phyloP scores from a whole-genome alignment of 2,329 filamentous ascomycete species.

The Leptographium lundbergii region DNA sequence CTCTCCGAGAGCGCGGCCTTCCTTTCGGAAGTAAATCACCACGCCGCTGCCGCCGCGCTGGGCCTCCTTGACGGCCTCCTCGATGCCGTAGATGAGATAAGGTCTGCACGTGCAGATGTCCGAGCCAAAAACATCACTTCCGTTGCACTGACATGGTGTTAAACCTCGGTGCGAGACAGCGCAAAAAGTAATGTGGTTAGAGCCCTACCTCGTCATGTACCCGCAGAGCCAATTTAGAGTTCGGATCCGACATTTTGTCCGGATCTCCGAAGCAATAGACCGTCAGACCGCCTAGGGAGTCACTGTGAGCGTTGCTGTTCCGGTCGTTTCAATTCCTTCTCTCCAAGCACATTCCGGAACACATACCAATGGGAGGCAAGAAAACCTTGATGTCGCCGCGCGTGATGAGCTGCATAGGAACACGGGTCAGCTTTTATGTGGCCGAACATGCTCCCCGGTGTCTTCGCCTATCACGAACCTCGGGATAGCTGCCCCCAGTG shows the following conservation, averaged over 20 bases:
- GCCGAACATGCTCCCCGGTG: background rate
- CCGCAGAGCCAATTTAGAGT: constrained; percentile 66
- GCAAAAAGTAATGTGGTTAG: background rate
- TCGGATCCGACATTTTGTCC: constrained; percentile 82
- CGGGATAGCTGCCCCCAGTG: constrained; percentile 90
- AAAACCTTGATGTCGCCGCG: constrained; percentile 91
- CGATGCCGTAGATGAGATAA: constrained; percentile 92
- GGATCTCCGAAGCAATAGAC: constrained; percentile 97
- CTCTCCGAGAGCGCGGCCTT: constrained; percentile 86
- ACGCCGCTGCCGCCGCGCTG: constrained; percentile 88
- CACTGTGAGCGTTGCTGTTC: background rate
- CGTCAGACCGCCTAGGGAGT: constrained; percentile 58
- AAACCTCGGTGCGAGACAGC: background rate
- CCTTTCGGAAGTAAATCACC: constrained; percentile 97
- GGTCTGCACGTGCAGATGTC: constrained; percentile 96
- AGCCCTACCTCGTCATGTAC: constrained; percentile 53
- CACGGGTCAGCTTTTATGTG: constrained; percentile 6
- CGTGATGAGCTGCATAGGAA: constrained; percentile 56
- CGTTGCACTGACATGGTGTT: constrained; percentile 55
- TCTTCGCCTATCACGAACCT: constrained; percentile 31
- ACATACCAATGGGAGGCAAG: constrained; percentile 70
- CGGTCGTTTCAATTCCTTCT: background rate
- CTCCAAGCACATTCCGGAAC: background rate
- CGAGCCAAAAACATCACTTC: constrained; percentile 92
- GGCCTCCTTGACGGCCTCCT: constrained; percentile 93